Evolutionary conservation across 192 early-diverging fungal species (phyloP).

Genomic region (Mycoemilia scoparia): DNA sequence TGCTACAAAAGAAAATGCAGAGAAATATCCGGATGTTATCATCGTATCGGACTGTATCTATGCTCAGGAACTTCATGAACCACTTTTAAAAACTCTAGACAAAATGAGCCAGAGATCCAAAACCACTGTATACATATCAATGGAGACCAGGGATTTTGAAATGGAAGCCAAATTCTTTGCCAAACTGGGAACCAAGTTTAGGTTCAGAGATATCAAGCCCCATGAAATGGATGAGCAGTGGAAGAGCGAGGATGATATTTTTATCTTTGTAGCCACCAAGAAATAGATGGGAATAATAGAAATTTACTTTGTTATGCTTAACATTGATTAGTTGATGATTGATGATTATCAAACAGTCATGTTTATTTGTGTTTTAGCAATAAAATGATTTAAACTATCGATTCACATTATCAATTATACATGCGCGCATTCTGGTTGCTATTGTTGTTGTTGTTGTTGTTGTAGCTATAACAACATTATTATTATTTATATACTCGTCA

Average conservation of each 20-base stretch:
- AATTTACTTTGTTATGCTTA: too few species aligned
- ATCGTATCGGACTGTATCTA: slow-evolving; percentile 21
- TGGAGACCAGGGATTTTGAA: slow-evolving; percentile 13
- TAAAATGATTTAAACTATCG: too few species aligned
- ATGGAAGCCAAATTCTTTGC: slow-evolving; percentile 21
- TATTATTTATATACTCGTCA: too few species aligned
- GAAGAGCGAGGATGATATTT: slow-evolving; percentile 25
- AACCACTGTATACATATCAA: slow-evolving; percentile 11
- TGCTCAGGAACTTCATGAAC: slow-evolving; percentile 11
- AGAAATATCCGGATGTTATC: slow-evolving; percentile 5
- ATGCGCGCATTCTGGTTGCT: too few species aligned
- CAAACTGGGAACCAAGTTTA: slow-evolving; percentile 10
- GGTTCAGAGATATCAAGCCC: slow-evolving; percentile 25
- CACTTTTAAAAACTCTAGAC: slow-evolving; percentile 11
- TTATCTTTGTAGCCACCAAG: slow-evolving; percentile 5
- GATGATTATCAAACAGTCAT: too few species aligned
- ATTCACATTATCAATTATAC: too few species aligned
- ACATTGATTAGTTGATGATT: too few species aligned
- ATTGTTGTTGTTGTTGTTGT: too few species aligned
- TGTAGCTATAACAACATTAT: too few species aligned
- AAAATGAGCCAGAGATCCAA: slow-evolving; percentile 2
- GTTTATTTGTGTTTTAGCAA: too few species aligned
- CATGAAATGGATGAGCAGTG: slow-evolving; percentile 12
- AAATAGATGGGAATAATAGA: not conserved
- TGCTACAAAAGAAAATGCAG: not conserved